These are phyloP conservation scores for Vanrija pseudolonga DNA, from an alignment of 1,284 basidiomycete genomes.

Conservation along the genomic window DNA sequence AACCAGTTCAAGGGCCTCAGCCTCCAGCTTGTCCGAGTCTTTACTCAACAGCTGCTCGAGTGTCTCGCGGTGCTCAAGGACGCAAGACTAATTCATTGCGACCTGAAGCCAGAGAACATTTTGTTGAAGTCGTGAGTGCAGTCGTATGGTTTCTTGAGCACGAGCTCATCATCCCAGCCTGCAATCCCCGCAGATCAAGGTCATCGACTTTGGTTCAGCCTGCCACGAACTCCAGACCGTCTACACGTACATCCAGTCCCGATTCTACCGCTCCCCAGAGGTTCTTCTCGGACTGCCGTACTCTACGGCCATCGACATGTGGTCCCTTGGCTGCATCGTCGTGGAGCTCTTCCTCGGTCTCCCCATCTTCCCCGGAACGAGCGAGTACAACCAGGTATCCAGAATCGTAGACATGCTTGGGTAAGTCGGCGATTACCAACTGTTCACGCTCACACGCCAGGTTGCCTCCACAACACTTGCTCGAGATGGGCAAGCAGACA, in stretches of 20 bases:
- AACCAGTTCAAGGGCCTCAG: constrained; percentile 98
- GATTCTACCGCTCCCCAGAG: constrained; percentile 98
- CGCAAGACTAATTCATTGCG: constrained; percentile 93
- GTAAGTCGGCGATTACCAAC: constrained; percentile 54
- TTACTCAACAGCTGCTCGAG: constrained; percentile 92
- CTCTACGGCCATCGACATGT: constrained; percentile 91
- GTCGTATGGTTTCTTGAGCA: constrained; percentile 1
- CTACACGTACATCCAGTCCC: constrained; percentile 98
- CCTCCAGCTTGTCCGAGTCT: constrained; percentile 95
- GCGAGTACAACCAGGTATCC: constrained; percentile 97
- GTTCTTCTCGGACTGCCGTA: constrained; percentile 94
- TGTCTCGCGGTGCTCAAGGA: constrained; percentile 90
- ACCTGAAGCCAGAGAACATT: constrained; percentile 96
- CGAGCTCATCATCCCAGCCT: constrained; percentile 55
- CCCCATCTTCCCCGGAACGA: constrained; percentile 95
- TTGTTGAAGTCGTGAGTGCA: constrained; percentile 78
- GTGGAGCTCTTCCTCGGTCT: constrained; percentile 96
- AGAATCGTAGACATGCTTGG: constrained; percentile 97
- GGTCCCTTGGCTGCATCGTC: constrained; percentile 99
- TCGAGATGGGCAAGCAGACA: constrained; percentile 94
- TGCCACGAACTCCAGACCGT: constrained; percentile 98
- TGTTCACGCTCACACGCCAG: constrained; percentile 50
- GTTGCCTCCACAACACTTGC: constrained; percentile 83
- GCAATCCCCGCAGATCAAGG: constrained; percentile 97
- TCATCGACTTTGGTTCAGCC: constrained; percentile 98